Evolutionary conservation across 169 alveolate species (phyloP).

Genomic region (Babesia divergens): DNA sequence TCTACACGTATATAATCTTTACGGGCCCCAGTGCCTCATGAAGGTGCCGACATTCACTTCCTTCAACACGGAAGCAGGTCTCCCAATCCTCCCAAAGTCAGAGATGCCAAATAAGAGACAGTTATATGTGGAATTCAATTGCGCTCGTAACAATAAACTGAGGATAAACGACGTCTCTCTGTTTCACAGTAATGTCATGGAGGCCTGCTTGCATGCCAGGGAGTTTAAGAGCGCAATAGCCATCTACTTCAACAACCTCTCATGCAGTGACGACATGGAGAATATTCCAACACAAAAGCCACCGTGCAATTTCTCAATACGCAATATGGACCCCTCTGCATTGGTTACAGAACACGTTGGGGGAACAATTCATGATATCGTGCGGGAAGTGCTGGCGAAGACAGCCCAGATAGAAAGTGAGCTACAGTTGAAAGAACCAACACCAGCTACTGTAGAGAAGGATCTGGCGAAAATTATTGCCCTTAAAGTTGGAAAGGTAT

Average conservation of each 20-base stretch:
- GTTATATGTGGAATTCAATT: background rate
- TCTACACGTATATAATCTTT: background rate
- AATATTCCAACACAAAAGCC: no score
- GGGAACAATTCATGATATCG: background rate
- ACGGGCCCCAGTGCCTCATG: background rate
- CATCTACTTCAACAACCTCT: slow-evolving; percentile 8
- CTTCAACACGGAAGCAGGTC: background rate
- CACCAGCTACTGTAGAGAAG: background rate
- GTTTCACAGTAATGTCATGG: slow-evolving; percentile 7
- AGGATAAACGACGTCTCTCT: background rate
- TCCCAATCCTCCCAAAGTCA: background rate
- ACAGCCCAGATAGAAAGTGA: background rate
- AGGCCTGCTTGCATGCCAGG: slow-evolving; percentile 6
- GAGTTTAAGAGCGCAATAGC: slow-evolving; percentile 5
- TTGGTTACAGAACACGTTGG: background rate
- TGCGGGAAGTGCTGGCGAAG: background rate
- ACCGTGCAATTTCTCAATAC: background rate
- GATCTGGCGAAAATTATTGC: background rate
- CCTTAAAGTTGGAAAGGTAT: background rate
- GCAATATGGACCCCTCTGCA: background rate
- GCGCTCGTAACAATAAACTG: background rate
- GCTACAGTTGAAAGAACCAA: background rate
- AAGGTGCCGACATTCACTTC: background rate
- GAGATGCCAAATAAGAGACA: background rate
- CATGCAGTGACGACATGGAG: background rate